phyloP scores from a whole-genome alignment of 2,329 filamentous ascomycete species.

The Aspergillus tubingensis region DNA sequence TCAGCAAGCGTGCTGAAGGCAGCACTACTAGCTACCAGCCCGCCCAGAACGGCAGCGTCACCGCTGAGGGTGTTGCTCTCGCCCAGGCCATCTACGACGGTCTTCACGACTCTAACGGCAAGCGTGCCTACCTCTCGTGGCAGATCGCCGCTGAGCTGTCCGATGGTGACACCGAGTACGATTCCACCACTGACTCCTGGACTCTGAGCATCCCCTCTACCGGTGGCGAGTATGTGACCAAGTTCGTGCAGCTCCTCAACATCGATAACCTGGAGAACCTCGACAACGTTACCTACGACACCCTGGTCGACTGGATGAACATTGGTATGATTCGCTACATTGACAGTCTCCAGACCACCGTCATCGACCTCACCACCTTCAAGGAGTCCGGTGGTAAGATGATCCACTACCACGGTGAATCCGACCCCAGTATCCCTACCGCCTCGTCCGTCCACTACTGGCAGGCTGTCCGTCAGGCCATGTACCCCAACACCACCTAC shows the following conservation, averaged over 20 bases:
- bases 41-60: slow-evolving; percentile 35
- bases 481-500: slow-evolving; percentile 48
- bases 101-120: slow-evolving; percentile 44
- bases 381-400: slow-evolving; percentile 56
- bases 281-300: slow-evolving; percentile 57
- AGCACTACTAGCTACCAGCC: slow-evolving; percentile 30
- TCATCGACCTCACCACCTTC: slow-evolving; percentile 56
- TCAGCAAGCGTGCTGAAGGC: slow-evolving; percentile 30
- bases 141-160: slow-evolving; percentile 31
- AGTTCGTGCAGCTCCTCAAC: slow-evolving; percentile 32
- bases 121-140: slow-evolving; percentile 45
- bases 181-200: slow-evolving; percentile 33
- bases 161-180: slow-evolving; percentile 30
- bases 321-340: slow-evolving; percentile 52
- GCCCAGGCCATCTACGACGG: slow-evolving; percentile 43
- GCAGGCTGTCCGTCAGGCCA: slow-evolving; percentile 54
- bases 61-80: slow-evolving; percentile 33
- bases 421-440: slow-evolving; percentile 55
- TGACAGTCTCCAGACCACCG: slow-evolving; percentile 56
- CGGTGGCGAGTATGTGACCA: slow-evolving; percentile 43
- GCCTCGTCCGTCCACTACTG: slow-evolving; percentile 59
- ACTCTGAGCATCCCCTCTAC: slow-evolving; percentile 33
- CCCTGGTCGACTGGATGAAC: slow-evolving; percentile 57
- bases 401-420: slow-evolving; percentile 61
- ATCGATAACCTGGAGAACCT: slow-evolving; percentile 46